phyloP scores from a whole-genome alignment of 2,329 filamentous ascomycete genomes.

The Macrophomina tecta region DNA sequence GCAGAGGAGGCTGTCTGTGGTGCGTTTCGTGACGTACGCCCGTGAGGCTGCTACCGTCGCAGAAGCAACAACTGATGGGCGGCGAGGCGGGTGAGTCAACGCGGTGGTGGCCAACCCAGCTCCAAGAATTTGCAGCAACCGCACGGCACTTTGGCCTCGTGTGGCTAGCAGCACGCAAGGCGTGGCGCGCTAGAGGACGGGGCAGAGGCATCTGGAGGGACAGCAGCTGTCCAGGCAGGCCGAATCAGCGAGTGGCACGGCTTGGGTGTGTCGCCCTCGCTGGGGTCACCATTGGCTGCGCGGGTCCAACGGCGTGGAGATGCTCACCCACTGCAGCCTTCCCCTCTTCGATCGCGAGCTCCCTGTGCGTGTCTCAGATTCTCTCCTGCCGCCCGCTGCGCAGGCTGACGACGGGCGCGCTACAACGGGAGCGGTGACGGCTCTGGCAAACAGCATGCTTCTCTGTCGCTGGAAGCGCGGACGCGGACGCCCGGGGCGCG shows the following conservation, averaged over 20 bases:
- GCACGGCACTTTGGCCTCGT: conserved; percentile 27
- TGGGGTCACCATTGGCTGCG: conserved; percentile 29
- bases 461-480: not conserved
- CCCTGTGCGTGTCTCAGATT: conserved; percentile 22
- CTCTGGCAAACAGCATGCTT: not conserved
- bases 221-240: conserved; percentile 25
- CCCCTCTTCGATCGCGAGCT: conserved; percentile 24
- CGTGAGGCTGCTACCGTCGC: conserved; percentile 22
- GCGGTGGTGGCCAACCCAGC: conserved; percentile 17
- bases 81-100: conserved; percentile 18
- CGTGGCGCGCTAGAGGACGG: conserved; percentile 22
- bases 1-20: conserved; percentile 8
- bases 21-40: conserved; percentile 21
- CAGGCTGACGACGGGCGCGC: conserved; percentile 22
- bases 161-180: conserved; percentile 27
- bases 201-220: conserved; percentile 12
- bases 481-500: not conserved
- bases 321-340: conserved; percentile 25
- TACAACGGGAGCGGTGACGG: conserved; percentile 19
- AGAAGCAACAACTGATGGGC: conserved; percentile 1
- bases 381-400: conserved; percentile 11
- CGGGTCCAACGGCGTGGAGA: conserved; percentile 28
- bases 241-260: conserved; percentile 31
- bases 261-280: conserved; percentile 23
- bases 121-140: not conserved